Evolutionary conservation across 2,329 filamentous ascomycete genomes (phyloP), one percentile per base, ranked within the genome.

Genomic region (Pochonia chlamydosporia): DNA sequence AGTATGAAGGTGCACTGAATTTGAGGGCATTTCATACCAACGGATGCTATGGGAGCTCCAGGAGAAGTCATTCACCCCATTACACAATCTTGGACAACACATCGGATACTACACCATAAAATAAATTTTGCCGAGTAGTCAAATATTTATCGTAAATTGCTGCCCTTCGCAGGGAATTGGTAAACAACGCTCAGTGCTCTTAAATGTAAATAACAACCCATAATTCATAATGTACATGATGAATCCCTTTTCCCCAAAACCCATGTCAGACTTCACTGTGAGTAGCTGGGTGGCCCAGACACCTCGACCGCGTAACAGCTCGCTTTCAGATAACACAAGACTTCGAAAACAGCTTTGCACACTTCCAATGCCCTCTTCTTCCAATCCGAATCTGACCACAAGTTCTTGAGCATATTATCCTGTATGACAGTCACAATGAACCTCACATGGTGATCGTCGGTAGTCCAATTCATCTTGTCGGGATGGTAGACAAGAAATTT

Each of bases 381-480:
- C 62, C 59, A 65, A 5, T 47, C 48, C 46, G 36, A 26, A 16
- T 47, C 46, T 18, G 53, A 54, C 66, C 65, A 69, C 49, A 64
- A 28, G 25, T 54, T 52, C 44, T 56, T 58, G 40, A 69, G 53
- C 51, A 63, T 53, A 45, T 64, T 67, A 52, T 69, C 65, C 23
- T 48, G 46, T n/a, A 67, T 50, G 30, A 67, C 57, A 23, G 61
- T 62, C 37, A 58, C 59, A 33, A 70, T 62, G 59, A 70, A 71
- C 30, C 67, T 64, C 35, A 68, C 57, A 40, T 65, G 53, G 50
- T 70, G 66, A 49, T 70, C 67, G 42, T 68, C 60, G 36, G 52
- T 41, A 18, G 59, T 59, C 67, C 66, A 69, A 23, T 48, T 56
- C 3, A 49, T 48, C 60, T 69, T 69, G 47, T 64, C 58, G 21